phyloP scores from a whole-genome alignment of 2,329 filamentous ascomycete species.

The Ceratocystis cubensis region DNA sequence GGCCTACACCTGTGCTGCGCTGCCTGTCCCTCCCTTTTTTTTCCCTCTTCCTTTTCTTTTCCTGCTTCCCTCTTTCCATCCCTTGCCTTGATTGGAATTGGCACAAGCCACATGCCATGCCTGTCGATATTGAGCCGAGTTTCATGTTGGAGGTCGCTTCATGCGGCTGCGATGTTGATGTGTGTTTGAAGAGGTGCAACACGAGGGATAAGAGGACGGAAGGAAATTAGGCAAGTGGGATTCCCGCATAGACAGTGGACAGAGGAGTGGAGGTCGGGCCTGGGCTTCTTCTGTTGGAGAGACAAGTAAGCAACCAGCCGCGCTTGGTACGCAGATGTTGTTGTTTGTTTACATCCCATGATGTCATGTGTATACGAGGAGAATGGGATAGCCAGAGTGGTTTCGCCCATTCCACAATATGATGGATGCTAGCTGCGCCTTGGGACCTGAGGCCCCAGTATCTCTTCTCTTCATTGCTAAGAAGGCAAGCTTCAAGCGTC shows the following conservation, averaged over 20 bases:
- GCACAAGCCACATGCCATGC: slow-evolving; percentile 6
- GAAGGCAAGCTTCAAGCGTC: no score
- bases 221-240: no score
- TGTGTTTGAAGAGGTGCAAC: neutral
- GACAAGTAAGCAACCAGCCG: neutral
- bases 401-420: no score
- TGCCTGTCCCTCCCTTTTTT: neutral
- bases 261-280: neutral
- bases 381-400: no score
- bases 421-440: neutral
- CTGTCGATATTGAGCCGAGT: slow-evolving; percentile 3
- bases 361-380: no score
- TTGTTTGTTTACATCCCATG: neutral
- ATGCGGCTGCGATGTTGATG: neutral
- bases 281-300: neutral
- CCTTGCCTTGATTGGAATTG: neutral
- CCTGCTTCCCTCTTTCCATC: neutral
- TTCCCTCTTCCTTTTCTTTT: neutral
- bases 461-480: no score
- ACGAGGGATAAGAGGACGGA: neutral
- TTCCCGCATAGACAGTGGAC: no score
- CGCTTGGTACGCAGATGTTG: neutral
- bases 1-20: neutral
- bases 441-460: neutral
- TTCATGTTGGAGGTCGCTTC: neutral